These are phyloP conservation scores for Paraphaeosphaeria minitans DNA, from an alignment of 2,329 filamentous ascomycete genomes.

Conservation along the genomic window DNA sequence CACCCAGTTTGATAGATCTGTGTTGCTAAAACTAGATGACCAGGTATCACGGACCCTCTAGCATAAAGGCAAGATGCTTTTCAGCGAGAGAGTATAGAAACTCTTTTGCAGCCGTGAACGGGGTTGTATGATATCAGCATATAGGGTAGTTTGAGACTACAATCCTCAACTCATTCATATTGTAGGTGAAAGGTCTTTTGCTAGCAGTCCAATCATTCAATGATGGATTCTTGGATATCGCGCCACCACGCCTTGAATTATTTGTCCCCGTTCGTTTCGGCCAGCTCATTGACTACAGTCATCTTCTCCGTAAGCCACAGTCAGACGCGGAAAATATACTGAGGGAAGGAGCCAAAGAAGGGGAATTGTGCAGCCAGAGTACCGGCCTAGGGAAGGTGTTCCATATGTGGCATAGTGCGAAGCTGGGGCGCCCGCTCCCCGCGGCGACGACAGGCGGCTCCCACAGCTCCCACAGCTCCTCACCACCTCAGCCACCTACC, in stretches of 20 bases:
- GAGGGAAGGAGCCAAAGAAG: too few relatives aligned
- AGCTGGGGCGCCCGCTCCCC: too few relatives aligned
- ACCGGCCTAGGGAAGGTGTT: too few relatives aligned
- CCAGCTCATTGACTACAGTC: slow-evolving; percentile 30
- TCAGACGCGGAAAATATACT: too few relatives aligned
- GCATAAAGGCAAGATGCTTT: too few relatives aligned
- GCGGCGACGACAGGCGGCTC: slow-evolving; percentile 15
- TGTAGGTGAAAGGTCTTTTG: slow-evolving; percentile 24
- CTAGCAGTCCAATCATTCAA: slow-evolving; percentile 38
- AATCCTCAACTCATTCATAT: slow-evolving; percentile 29
- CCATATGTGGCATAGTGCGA: too few relatives aligned
- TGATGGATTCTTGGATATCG: slow-evolving; percentile 39
- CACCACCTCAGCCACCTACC: background rate
- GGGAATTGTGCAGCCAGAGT: too few relatives aligned
- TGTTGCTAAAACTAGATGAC: too few relatives aligned
- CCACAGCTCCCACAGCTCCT: background rate
- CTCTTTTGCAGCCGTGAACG: slow-evolving; percentile 25
- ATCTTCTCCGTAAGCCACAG: slow-evolving; percentile 12
- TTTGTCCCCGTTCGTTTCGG: slow-evolving; percentile 27
- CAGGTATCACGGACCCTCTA: too few relatives aligned
- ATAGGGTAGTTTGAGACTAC: slow-evolving; percentile 38
- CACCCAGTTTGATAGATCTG: too few relatives aligned
- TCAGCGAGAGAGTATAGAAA: slow-evolving; percentile 21
- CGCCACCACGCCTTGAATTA: slow-evolving; percentile 28
- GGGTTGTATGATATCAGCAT: slow-evolving; percentile 32